phyloP scores from a whole-genome alignment of 2,329 filamentous ascomycete genomes.

The Aspergillus nomiae region DNA sequence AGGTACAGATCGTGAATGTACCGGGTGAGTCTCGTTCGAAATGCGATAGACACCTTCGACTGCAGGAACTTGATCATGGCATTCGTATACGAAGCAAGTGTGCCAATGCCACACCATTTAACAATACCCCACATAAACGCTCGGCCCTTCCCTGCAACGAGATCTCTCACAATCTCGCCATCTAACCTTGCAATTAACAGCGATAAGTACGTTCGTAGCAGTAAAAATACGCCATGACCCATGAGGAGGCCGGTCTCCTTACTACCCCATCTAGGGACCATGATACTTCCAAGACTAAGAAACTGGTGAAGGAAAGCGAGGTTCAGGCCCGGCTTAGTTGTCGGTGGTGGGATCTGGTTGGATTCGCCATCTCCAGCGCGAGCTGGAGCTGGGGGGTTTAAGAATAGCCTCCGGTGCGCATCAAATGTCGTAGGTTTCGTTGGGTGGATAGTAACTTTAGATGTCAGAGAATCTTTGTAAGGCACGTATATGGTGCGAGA shows the following conservation, averaged over 20 bases:
- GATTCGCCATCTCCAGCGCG: conserved; percentile 69
- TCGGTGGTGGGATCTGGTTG: conserved; percentile 74
- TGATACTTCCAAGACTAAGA: conserved; percentile 91
- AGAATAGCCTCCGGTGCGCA: conserved; percentile 87
- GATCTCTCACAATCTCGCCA: conserved; percentile 91
- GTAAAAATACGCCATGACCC: conserved; percentile 84
- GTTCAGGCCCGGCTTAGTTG: conserved; percentile 92
- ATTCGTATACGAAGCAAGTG: conserved; percentile 94
- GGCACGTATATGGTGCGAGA: conserved; percentile 94
- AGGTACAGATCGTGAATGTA: conserved; percentile 98
- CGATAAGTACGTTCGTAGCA: conserved; percentile 91
- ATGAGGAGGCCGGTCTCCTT: conserved; percentile 91
- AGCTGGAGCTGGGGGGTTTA: conserved; percentile 84
- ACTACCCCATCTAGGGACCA: conserved; percentile 93
- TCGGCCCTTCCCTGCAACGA: conserved; percentile 92
- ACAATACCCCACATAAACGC: conserved; percentile 83
- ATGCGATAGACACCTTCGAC: conserved; percentile 96
- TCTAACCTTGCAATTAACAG: conserved; percentile 90
- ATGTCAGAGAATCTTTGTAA: conserved; percentile 73
- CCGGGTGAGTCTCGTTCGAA: conserved; percentile 87
- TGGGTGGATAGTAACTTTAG: conserved; percentile 86
- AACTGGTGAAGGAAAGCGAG: conserved; percentile 97
- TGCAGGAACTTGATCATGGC: conserved; percentile 99
- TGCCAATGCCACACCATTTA: conserved; percentile 95
- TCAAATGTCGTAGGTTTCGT: conserved; percentile 95